Percentiles rank a stretch among this genome's conserved stretches.
phyloP scores from a whole-genome alignment of 2,329 filamentous ascomycete species.

The Clonostachys rhizophaga region DNA sequence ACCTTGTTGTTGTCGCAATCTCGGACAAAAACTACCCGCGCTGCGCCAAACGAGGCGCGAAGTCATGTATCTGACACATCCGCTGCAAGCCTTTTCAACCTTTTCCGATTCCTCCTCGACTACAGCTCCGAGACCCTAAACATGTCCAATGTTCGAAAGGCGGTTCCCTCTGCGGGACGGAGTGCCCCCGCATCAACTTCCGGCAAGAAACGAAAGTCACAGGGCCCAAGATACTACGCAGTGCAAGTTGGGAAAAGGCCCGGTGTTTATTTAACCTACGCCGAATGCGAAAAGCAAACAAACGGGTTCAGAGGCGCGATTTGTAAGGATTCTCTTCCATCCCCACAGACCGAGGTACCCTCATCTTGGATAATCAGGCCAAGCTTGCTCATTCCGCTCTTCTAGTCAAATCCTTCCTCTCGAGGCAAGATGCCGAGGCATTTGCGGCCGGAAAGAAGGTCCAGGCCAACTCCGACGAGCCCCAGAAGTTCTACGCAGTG shows the following conservation, averaged over 20 bases:
- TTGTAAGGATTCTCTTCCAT: conserved; percentile 46
- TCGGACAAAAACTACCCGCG: not conserved
- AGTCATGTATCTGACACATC: not conserved
- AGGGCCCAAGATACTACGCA: conserved; percentile 52
- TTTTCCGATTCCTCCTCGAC: not conserved
- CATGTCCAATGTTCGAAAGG: no score
- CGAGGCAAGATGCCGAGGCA: conserved; percentile 69
- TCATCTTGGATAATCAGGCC: no score
- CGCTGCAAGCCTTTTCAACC: not conserved
- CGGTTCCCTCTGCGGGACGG: no score
- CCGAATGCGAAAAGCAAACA: conserved; percentile 57
- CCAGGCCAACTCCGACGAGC: conserved; percentile 29
- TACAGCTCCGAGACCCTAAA: not conserved
- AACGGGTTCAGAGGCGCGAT: conserved; percentile 58
- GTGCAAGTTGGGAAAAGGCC: conserved; percentile 52
- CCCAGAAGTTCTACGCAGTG: conserved; percentile 54
- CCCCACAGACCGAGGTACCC: not conserved
- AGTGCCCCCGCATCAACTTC: no score
- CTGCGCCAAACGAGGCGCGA: conserved; percentile 1
- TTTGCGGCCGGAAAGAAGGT: conserved; percentile 61
- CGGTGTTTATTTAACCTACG: conserved; percentile 58
- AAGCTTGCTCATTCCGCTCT: not conserved
- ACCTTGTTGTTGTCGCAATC: not conserved
- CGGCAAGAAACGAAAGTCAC: no score
- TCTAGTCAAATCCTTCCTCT: conserved; percentile 77